A percentile compares a stretch with the other conserved stretches of the same genome.
Evolutionary conservation across 2,329 filamentous ascomycete genomes (phyloP).

Genomic region (Aspergillus costaricaensis): DNA sequence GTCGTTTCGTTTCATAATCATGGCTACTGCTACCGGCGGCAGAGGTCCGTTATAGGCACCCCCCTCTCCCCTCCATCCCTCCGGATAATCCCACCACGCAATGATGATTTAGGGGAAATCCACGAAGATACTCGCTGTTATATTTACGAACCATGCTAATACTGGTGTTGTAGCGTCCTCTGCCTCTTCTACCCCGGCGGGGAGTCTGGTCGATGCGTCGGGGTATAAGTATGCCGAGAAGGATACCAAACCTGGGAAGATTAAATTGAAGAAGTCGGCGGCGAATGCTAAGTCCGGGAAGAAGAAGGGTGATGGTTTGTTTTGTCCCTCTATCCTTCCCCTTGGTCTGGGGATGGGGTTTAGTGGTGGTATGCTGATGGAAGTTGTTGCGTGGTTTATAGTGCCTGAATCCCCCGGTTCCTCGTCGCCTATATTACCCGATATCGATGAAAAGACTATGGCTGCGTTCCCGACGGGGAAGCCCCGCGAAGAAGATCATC

Average conservation of each 20-base stretch:
- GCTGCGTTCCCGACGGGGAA: slow-evolving; percentile 80
- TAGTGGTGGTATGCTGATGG: too few relatives aligned
- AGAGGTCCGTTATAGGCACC: slow-evolving; percentile 32
- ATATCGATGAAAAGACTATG: slow-evolving; percentile 73
- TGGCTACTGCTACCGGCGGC: slow-evolving; percentile 41
- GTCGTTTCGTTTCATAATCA: slow-evolving; percentile 17
- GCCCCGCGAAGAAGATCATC: slow-evolving; percentile 77
- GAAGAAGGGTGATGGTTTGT: slow-evolving; percentile 39
- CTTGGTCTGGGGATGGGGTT: background rate
- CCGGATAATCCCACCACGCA: too few relatives aligned
- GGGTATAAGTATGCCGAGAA: slow-evolving; percentile 50
- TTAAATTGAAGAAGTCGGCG: slow-evolving; percentile 45
- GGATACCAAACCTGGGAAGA: slow-evolving; percentile 47
- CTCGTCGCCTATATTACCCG: slow-evolving; percentile 46
- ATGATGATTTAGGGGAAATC: too few relatives aligned
- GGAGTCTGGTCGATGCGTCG: slow-evolving; percentile 47
- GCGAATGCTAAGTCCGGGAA: slow-evolving; percentile 18
- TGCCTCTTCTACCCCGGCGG: slow-evolving; percentile 28
- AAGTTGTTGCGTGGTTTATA: too few relatives aligned
- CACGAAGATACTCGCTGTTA: too few relatives aligned
- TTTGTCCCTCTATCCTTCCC: background rate
- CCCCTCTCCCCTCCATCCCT: background rate
- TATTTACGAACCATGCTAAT: too few relatives aligned
- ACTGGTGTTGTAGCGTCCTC: slow-evolving; percentile 23
- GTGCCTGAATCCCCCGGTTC: slow-evolving; percentile 29